phyloP scores from a whole-genome alignment of 164 flowering plant genomes.

The Aristolochia fimbriata region DNA sequence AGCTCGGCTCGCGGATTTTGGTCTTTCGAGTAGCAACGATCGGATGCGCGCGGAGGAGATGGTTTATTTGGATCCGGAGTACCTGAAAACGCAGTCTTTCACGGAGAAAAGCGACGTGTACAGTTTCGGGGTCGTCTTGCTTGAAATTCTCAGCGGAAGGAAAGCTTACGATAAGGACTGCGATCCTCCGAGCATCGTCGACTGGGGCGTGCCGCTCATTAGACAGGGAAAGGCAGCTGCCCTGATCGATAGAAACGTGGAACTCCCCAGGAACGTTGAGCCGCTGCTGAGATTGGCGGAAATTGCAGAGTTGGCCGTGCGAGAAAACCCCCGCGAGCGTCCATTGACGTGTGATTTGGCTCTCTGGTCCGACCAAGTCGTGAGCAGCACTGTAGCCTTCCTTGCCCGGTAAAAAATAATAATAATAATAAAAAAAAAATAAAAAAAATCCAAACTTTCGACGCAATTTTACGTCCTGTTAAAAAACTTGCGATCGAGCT shows the following conservation, averaged over 20 bases:
- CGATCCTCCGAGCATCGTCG: slow-evolving; percentile 48
- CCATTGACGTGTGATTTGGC: slow-evolving; percentile 60
- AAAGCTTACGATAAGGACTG: slow-evolving; percentile 65
- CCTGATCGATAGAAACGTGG: slow-evolving; percentile 44
- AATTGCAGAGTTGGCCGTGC: slow-evolving; percentile 56
- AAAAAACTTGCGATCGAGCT: too few relatives aligned
- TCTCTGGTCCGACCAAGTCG: slow-evolving; percentile 46
- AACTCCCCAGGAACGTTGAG: slow-evolving; percentile 76
- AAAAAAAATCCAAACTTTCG: too few relatives aligned
- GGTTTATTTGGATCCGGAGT: slow-evolving; percentile 5
- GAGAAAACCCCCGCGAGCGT: slow-evolving; percentile 47
- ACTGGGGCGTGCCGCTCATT: slow-evolving; percentile 82
- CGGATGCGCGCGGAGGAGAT: slow-evolving; percentile 29
- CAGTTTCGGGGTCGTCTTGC: slow-evolving; percentile 63
- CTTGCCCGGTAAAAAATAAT: too few relatives aligned
- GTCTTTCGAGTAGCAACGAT: slow-evolving; percentile 41
- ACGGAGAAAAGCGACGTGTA: slow-evolving; percentile 41
- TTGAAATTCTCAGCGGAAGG: slow-evolving; percentile 80
- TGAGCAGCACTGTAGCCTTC: too few relatives aligned
- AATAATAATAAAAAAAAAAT: too few relatives aligned
- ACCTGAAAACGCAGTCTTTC: slow-evolving; percentile 4
- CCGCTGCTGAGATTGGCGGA: slow-evolving; percentile 77
- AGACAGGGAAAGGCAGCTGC: slow-evolving; percentile 67
- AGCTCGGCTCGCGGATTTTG: slow-evolving; percentile 56
- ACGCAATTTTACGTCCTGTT: too few relatives aligned